These are phyloP conservation scores for Beauveria caledonica DNA, from an alignment of 2,329 filamentous ascomycete genomes.

Conservation along the genomic window DNA sequence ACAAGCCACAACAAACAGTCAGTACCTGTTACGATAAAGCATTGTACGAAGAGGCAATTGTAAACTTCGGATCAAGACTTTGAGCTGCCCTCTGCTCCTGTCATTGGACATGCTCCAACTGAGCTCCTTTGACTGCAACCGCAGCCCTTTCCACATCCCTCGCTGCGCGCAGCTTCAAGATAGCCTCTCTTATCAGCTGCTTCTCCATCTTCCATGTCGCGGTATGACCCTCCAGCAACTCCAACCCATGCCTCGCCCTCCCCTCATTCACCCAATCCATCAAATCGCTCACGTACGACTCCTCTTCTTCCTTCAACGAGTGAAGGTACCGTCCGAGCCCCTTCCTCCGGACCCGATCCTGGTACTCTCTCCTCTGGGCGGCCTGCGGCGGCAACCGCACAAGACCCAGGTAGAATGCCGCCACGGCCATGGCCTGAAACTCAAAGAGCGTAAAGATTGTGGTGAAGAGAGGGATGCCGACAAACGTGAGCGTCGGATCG, in stretches of 20 bases:
- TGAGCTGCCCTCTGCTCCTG: too few species aligned
- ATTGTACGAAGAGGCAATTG: too few species aligned
- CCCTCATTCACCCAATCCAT: not conserved
- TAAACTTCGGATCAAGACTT: too few species aligned
- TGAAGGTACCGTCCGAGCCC: not conserved
- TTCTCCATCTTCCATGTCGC: not conserved
- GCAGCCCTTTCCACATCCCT: not conserved
- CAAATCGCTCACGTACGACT: not conserved
- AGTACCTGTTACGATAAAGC: too few species aligned
- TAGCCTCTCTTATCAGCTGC: not conserved
- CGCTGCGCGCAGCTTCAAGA: not conserved
- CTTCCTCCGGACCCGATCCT: not conserved
- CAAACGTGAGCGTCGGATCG: slow-evolving; percentile 54
- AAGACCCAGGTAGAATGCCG: slow-evolving; percentile 44
- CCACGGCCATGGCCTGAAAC: slow-evolving; percentile 56
- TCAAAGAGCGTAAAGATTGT: slow-evolving; percentile 64
- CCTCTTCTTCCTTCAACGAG: not conserved
- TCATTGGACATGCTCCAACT: too few species aligned
- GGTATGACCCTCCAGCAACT: not conserved
- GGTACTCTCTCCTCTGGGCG: not conserved
- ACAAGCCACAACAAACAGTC: too few species aligned
- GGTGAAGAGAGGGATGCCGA: slow-evolving; percentile 57
- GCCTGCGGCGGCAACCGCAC: not conserved
- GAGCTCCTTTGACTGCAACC: not conserved
- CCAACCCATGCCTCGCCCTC: not conserved